Base-by-base conservation (phyloP, 306 rosid genomes). In the Trifolium fragiferum region DNA sequence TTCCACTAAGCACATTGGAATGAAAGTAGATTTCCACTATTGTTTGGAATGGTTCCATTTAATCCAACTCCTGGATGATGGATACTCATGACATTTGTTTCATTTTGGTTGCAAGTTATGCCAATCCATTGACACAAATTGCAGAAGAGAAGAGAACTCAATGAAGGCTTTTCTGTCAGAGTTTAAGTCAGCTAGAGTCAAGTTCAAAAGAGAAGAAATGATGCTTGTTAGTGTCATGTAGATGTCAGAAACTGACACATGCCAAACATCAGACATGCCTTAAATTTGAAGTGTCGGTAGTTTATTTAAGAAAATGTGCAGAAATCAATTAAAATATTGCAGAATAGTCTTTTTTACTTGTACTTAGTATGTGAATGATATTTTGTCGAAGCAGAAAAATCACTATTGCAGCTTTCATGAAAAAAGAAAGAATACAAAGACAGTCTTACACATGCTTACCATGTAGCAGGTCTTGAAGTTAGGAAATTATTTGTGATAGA, bases 1-100 rank as follows among this genome's bases (percentile, higher is more conserved):
- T 80, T 77, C 92, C 96, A 76, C 32, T 47, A 55, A 90, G 89
- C 38, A 74, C 73, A 74, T 90, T 90, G 75, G 86, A 84, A 59
- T 82, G 90, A 51, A 90, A 92, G 80, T 92, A n/a, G n/a, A n/a
- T n/a, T n/a, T n/a, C n/a, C n/a, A n/a, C 69, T 86, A 41, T 90
- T 84, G 8, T 51, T 55, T 63, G 87, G 96, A 80, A 90, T 81
- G 15, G 83, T 50, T 25, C 96, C 92, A 3, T 57, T 54, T 25
- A 90, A 82, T 59, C 89, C 89, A 62, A 82, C 16, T 7, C 84
- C 91, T 5, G 96, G 96, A 72, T 88, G 88, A 54, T 82, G 89
- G 71, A 90, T 68, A n/a, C 80, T 80, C 21, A 67, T 61, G 44
- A 90, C 90, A 33, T 83, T 80, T 44, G 75, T 83, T 35, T 47